Percentiles rank a stretch among this genome's conserved stretches.
Evolutionary conservation across 768 basidiomycete genomes (phyloP).

Genomic region (Suillus tomentosus): DNA sequence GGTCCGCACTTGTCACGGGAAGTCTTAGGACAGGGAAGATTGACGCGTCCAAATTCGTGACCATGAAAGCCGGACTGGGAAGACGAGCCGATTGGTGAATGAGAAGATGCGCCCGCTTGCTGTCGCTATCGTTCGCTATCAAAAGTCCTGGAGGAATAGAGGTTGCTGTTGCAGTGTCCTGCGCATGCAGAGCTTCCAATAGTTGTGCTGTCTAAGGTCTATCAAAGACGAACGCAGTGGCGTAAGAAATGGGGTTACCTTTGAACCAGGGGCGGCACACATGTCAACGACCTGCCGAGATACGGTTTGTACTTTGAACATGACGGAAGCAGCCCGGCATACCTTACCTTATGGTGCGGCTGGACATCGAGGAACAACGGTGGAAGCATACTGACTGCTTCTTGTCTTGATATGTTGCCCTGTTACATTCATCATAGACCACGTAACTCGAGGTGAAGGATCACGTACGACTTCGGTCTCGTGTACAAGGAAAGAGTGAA

Average conservation of each 20-base stretch:
- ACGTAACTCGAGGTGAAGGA: neutral
- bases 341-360: constrained; percentile 78
- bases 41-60: constrained; percentile 95
- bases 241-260: constrained; percentile 47
- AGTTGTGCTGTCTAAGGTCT: constrained; percentile 82
- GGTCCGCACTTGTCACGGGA: constrained; percentile 21
- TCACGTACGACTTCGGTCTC: constrained; percentile 92
- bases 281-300: constrained; percentile 79
- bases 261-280: constrained; percentile 98
- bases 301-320: constrained; percentile 6
- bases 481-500: constrained; percentile 94
- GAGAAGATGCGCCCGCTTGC: constrained; percentile 92
- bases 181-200: constrained; percentile 89
- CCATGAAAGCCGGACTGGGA: constrained; percentile 89
- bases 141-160: constrained; percentile 82
- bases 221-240: constrained; percentile 3
- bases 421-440: constrained; percentile 30
- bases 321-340: constrained; percentile 1
- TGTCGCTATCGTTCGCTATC: constrained; percentile 94
- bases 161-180: constrained; percentile 62
- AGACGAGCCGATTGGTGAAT: constrained; percentile 97
- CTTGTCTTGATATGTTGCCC: constrained; percentile 96
- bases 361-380: constrained; percentile 93
- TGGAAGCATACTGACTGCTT: constrained; percentile 99
- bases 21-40: constrained; percentile 73